These are phyloP conservation scores for Mayamaea pseudoterrestris DNA, from an alignment of 108 stramenopile species.

Conservation along the genomic window DNA sequence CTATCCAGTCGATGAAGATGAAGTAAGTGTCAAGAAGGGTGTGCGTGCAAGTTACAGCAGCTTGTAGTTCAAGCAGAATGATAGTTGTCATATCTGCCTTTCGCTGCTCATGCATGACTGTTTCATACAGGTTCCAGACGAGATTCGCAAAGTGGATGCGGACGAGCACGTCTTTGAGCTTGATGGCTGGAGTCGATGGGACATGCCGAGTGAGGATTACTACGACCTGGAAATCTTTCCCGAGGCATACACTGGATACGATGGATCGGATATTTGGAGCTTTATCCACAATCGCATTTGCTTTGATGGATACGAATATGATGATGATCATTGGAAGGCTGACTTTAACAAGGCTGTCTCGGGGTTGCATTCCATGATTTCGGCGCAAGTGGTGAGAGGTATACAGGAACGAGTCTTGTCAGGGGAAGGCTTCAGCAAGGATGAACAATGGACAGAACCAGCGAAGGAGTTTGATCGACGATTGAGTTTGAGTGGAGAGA, in stretches of 20 bases:
- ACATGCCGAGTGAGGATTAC: slow-evolving; percentile 85
- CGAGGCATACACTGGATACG: slow-evolving; percentile 82
- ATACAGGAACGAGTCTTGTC: slow-evolving; percentile 51
- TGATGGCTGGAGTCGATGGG: slow-evolving; percentile 86
- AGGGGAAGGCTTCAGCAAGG: slow-evolving; percentile 36
- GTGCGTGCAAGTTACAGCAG: too few relatives aligned
- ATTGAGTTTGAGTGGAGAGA: slow-evolving; percentile 59
- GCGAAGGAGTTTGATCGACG: slow-evolving; percentile 59
- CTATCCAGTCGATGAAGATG: slow-evolving; percentile 79
- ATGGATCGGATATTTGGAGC: slow-evolving; percentile 68
- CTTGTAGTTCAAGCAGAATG: too few relatives aligned
- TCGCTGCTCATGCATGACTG: too few relatives aligned
- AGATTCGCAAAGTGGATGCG: slow-evolving; percentile 31
- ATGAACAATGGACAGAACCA: slow-evolving; percentile 58
- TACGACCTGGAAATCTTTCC: slow-evolving; percentile 70
- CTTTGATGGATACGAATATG: slow-evolving; percentile 53
- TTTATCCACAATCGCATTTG: slow-evolving; percentile 76
- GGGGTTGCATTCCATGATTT: slow-evolving; percentile 74
- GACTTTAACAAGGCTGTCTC: slow-evolving; percentile 84
- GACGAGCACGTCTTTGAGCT: slow-evolving; percentile 60
- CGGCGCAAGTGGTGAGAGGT: slow-evolving; percentile 62
- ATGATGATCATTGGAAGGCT: slow-evolving; percentile 78
- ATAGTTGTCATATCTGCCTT: too few relatives aligned
- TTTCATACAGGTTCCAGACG: slow-evolving; percentile 43
- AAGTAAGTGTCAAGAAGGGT: too few relatives aligned